Evolutionary conservation across 129 eudicot species (phyloP), one percentile per base, ranked within the genome.

Genomic region (Flaveria brownii): DNA sequence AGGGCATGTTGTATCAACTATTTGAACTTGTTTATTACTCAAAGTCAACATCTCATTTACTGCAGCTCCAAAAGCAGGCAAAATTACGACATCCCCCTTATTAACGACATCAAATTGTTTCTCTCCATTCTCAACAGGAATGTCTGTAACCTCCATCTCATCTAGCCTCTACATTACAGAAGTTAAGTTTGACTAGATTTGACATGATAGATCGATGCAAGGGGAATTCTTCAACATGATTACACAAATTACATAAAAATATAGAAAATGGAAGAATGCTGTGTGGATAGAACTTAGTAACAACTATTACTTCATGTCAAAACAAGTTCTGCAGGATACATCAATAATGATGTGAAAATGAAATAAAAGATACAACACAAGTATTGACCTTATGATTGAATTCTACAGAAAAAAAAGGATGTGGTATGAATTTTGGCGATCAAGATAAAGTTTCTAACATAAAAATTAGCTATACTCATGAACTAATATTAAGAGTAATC

Each of bases 21-120:
- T 90, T 60, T 90, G 95, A 36, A 93, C 96, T 61, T 90, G 82
- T 77, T 90, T 93, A 20, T 86, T 80, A 67, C 82, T 88, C 84
- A 93, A 82, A 76, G 82, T 77, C 81, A 83, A 8, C 98, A 90
- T 90, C 81, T 93, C 98, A 52, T 86, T 81, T 12, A 90, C 98
- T 17, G 92, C 95, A 71, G 96, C 98, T 67, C 98, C 98, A 84
- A 90, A 90, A 78, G 98, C 96, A 79, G 98, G 95, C 85, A 93
- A 80, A 73, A 93, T 83, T 52, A 93, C 98, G 50, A 93, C 98
- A 76, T 93, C 98, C 13, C 89, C 95, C 82, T 88, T 75, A 41
- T 85, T 87, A 66, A 93, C 81, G 18, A 81, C 87, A 72, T 93
- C 92, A 71, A 93, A 90, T 60, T 88, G 90, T 79, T 90, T 93